Conservation (phyloP, 306 rosid genomes). For the Cicer bijugum region DNA sequence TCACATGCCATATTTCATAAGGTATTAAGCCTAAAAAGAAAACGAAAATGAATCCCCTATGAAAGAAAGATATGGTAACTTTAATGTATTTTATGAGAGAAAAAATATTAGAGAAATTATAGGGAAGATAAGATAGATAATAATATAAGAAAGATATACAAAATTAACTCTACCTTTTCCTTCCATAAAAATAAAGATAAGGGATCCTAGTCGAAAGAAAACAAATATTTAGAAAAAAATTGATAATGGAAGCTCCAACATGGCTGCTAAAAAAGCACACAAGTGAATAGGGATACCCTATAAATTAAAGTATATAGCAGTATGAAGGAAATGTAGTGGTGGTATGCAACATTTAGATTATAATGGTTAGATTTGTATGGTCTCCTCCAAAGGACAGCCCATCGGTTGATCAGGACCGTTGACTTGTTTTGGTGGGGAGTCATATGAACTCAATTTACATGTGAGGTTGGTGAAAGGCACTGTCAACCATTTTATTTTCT, state of each 20-base stretch:
- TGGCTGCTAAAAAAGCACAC: neutral
- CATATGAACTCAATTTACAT: slow-evolving; percentile 55
- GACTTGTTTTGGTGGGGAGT: slow-evolving; percentile 71
- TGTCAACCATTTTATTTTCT: slow-evolving; percentile 51
- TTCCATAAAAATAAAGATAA: neutral
- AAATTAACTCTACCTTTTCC: no score
- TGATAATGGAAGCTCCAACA: slow-evolving; percentile 7
- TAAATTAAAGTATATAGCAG: neutral
- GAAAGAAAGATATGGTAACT: no score
- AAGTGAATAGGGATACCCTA: slow-evolving; percentile 31
- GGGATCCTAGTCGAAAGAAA: neutral
- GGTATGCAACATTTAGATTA: slow-evolving; percentile 30
- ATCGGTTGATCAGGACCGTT: slow-evolving; percentile 72
- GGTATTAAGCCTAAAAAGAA: neutral
- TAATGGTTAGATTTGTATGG: slow-evolving; percentile 46
- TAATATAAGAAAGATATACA: neutral
- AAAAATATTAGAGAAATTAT: no score
- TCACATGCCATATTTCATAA: neutral
- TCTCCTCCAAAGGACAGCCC: slow-evolving; percentile 52
- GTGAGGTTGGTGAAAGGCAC: slow-evolving; percentile 79
- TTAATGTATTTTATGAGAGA: no score
- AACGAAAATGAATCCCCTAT: no score
- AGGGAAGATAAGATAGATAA: no score
- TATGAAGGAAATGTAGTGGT: neutral
- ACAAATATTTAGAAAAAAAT: neutral